Base-by-base conservation (phyloP, 192 early-diverging fungal species). In the Dimargaris xerosporica region DNA sequence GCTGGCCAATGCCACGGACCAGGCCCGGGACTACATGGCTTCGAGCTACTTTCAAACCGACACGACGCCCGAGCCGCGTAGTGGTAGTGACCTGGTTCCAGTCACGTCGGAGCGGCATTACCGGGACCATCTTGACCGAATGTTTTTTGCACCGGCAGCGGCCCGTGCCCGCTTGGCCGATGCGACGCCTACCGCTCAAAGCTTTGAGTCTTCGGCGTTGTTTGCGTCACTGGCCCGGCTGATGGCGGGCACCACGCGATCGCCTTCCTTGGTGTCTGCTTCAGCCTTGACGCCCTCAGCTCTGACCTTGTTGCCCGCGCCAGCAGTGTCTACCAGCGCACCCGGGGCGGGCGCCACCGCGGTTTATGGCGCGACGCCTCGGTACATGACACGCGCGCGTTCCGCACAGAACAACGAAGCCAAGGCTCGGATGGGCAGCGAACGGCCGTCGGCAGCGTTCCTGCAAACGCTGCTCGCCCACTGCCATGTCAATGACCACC, bases 11-110 rank as follows among this genome's bases (percentile, higher is more conserved):
- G 28, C 43, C 43, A 44, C 41, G 21, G 58, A 17, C 23, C 58
- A 60, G 58, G 41, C 42, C n/a, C 43, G 58, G 34, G 58, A 60
- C 58, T 44, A n/a, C 19, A 34, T 39, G 15, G 58, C 58, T 39
- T 30, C 58, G n/a, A 31, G 34, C 34, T 60, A 42, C 58, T 60
- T 44, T 39, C 58, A 43, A 39, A 39, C 28, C 39, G 15, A 19
- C 54, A 9, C 54, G 5, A 9, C 28, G 28, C 16, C 58, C 26
- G 9, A 17, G 17, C 58, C 7, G 39, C 21, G n/a, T 21, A 19
- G 25, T 3, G 41, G n/a, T 12, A 17, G 23, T 0, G 42, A 21
- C 43, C 16, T 43, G 12, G 13, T 39, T 19, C 41, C 50, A 19
- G 50, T 26, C 10, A 52, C 50, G 0, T 11, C 9, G 9, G 50